Percentiles rank a stretch among this genome's conserved stretches.
Conservation (phyloP, 768 basidiomycete genomes). For the Gloeopeniophorella convolvens region DNA sequence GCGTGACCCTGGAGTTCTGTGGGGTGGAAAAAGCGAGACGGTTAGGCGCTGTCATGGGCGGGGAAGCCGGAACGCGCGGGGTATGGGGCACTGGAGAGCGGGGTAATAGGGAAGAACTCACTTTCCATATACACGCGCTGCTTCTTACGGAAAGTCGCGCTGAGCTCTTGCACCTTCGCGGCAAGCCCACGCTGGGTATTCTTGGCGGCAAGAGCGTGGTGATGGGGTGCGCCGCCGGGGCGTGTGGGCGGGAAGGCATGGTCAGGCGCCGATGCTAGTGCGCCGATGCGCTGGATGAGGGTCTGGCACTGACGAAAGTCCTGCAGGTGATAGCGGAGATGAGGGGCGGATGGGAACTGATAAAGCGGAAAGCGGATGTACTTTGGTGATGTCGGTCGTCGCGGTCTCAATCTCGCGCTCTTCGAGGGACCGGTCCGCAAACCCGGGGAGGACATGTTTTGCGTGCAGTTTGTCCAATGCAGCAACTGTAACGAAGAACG, state of each 20-base stretch:
- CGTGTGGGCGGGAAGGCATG: constrained; percentile 62
- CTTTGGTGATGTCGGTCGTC: constrained; percentile 85
- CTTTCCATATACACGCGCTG: constrained; percentile 98
- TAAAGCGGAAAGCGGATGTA: constrained; percentile 30
- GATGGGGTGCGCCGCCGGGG: constrained; percentile 35
- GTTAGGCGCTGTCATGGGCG: not conserved
- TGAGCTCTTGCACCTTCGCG: constrained; percentile 92
- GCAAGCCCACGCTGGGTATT: constrained; percentile 95
- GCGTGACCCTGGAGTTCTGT: constrained; percentile 94
- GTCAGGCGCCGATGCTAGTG: constrained; percentile 31
- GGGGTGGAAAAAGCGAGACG: not conserved
- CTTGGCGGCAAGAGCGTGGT: constrained; percentile 65
- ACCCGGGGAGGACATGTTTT: constrained; percentile 92
- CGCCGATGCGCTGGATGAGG: constrained; percentile 71
- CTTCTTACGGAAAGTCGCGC: constrained; percentile 91
- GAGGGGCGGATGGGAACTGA: constrained; percentile 9
- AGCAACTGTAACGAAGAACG: constrained; percentile 48
- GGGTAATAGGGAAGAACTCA: constrained; percentile 40
- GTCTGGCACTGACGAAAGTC: constrained; percentile 37
- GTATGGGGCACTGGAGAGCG: constrained; percentile 9
- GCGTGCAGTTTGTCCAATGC: constrained; percentile 92
- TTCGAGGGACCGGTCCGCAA: constrained; percentile 89
- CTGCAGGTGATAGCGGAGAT: constrained; percentile 23
- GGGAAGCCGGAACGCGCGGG: constrained; percentile 13
- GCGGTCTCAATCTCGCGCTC: constrained; percentile 88